phyloP scores from a whole-genome alignment of 2,329 filamentous ascomycete species.

The Juglanconis sp. region DNA sequence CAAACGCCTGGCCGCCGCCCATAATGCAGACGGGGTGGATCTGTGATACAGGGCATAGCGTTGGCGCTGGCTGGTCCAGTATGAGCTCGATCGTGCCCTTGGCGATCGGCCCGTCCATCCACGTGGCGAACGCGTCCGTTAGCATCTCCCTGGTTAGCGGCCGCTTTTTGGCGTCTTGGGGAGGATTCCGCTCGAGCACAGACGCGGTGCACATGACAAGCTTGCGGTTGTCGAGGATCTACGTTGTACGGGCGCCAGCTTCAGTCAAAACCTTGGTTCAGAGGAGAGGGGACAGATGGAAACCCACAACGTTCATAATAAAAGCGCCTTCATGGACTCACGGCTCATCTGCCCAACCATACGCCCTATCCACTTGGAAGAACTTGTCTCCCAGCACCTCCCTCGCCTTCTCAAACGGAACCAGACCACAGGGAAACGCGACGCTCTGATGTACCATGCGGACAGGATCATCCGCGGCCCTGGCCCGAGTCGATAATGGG shows the following conservation, averaged over 20 bases:
- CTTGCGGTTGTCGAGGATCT: background rate
- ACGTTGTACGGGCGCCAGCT: background rate
- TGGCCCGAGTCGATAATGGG: too few species aligned
- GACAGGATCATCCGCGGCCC: too few species aligned
- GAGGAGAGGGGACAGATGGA: background rate
- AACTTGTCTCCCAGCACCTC: background rate
- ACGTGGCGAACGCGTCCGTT: background rate
- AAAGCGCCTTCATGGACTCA: background rate
- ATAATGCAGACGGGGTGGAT: conserved; percentile 17
- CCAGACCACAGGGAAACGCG: background rate
- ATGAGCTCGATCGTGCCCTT: background rate
- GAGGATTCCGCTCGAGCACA: background rate
- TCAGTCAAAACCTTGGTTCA: too few species aligned
- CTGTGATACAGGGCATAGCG: background rate
- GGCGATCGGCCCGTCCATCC: background rate
- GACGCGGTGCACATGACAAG: background rate
- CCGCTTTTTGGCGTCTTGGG: background rate
- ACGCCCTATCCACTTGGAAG: background rate
- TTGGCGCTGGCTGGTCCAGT: background rate
- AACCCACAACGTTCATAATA: background rate
- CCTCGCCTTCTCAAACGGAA: background rate
- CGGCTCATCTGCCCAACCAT: background rate
- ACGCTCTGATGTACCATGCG: too few species aligned
- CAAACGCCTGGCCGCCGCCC: conserved; percentile 10
- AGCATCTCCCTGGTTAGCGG: background rate